Percentiles rank a stretch among this genome's conserved stretches.
phyloP scores from a whole-genome alignment of 257 asterid genomes.

The Henckelia pumila region DNA sequence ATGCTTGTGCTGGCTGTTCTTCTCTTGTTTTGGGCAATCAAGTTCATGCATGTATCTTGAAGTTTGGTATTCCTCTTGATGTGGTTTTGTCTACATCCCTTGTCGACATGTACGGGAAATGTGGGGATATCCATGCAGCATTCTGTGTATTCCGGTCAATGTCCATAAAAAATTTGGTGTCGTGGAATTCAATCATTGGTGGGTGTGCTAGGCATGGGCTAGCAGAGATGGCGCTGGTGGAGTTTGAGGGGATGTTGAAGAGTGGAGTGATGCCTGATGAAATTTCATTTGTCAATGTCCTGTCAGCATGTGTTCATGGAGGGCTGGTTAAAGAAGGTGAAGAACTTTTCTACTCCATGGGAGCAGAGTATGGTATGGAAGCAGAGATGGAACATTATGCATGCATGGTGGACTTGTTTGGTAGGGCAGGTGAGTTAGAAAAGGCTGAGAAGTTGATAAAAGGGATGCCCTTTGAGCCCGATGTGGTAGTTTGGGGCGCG shows the following conservation, averaged over 20 bases:
- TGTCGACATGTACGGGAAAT: slow-evolving; percentile 74
- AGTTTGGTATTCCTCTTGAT: slow-evolving; percentile 54
- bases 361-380: slow-evolving; percentile 31
- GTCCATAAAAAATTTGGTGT: slow-evolving; percentile 48
- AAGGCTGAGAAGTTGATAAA: slow-evolving; percentile 54
- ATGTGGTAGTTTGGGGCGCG: slow-evolving; percentile 76
- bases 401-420: slow-evolving; percentile 79
- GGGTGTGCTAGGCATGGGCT: slow-evolving; percentile 72
- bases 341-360: slow-evolving; percentile 51
- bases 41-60: slow-evolving; percentile 49
- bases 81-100: slow-evolving; percentile 60
- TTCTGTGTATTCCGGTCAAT: slow-evolving; percentile 43
- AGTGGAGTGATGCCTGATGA: slow-evolving; percentile 50
- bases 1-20: slow-evolving; percentile 70
- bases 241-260: slow-evolving; percentile 49
- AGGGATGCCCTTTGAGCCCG: slow-evolving; percentile 74
- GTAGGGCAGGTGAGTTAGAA: slow-evolving; percentile 64
- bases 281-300: slow-evolving; percentile 57
- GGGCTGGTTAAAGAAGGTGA: slow-evolving; percentile 77
- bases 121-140: slow-evolving; percentile 62
- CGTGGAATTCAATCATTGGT: slow-evolving; percentile 78
- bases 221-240: slow-evolving; percentile 50
- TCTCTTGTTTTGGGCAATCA: slow-evolving; percentile 63
- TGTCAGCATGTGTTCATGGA: slow-evolving; percentile 72
- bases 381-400: slow-evolving; percentile 70